Conservation (phyloP, 2,329 filamentous ascomycete species). For the Talaromyces sp. region DNA sequence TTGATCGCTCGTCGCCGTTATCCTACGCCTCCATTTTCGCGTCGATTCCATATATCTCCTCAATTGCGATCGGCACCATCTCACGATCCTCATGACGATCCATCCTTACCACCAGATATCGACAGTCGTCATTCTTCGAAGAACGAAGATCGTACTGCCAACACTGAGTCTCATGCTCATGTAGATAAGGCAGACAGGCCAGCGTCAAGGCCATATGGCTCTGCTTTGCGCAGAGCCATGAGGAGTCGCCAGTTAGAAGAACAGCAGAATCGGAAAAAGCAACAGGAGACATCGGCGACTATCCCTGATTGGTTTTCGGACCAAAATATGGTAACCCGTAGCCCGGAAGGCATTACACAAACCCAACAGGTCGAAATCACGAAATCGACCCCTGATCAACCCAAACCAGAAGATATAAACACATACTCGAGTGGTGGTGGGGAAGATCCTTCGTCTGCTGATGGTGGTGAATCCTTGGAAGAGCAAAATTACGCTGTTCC, state of each 20-base stretch:
- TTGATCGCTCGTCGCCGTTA: conserved; percentile 41
- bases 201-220: conserved; percentile 40
- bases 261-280: conserved; percentile 14
- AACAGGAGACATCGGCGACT: conserved; percentile 21
- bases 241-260: conserved; percentile 35
- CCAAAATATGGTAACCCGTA: conserved; percentile 35
- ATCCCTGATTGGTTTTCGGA: conserved; percentile 44
- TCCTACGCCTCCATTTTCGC: conserved; percentile 30
- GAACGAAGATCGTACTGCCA: conserved; percentile 14
- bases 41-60: conserved; percentile 38
- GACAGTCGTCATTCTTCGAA: conserved; percentile 25
- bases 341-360: conserved; percentile 12
- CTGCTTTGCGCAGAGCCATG: conserved; percentile 42
- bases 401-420: conserved; percentile 13
- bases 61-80: conserved; percentile 32
- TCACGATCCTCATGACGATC: conserved; percentile 31
- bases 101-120: conserved; percentile 24
- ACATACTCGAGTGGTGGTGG: conserved; percentile 27
- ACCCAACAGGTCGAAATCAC: conserved; percentile 32
- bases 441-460: conserved; percentile 24
- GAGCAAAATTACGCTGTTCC: conserved; percentile 43
- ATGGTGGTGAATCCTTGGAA: conserved; percentile 11
- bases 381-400: conserved; percentile 19
- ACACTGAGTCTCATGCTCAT: conserved; percentile 15
- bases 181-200: conserved; percentile 24